Conservation (phyloP, 2,329 filamentous ascomycete genomes). For the Botrytis cinerea region DNA sequence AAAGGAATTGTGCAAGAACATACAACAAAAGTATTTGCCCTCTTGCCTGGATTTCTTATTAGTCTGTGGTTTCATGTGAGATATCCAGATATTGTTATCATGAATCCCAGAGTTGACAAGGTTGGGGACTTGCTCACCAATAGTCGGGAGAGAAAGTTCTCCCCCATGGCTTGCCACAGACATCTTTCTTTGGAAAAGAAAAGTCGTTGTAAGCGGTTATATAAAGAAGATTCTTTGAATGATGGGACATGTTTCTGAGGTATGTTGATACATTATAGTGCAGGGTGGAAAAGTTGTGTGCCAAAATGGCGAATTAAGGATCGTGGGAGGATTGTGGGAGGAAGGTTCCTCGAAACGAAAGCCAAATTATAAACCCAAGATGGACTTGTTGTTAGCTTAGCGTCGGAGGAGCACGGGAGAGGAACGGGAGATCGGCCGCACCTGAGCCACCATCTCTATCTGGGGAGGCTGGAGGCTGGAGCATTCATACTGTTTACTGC, state of each 20-base stretch:
- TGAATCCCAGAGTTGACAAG: neutral
- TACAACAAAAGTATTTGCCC: neutral
- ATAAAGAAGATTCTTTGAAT: neutral
- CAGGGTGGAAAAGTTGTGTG: neutral
- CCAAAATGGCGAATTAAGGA: too few species aligned
- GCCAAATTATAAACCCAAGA: neutral
- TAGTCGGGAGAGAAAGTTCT: neutral
- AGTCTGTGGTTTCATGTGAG: neutral
- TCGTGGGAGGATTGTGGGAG: neutral
- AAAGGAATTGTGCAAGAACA: neutral
- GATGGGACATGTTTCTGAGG: slow-evolving; percentile 5
- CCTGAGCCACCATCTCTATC: neutral
- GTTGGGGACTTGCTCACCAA: neutral
- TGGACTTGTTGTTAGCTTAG: neutral
- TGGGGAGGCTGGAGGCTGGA: too few species aligned
- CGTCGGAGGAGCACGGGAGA: neutral
- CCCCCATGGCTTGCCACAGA: neutral
- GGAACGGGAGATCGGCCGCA: neutral
- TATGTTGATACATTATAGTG: neutral
- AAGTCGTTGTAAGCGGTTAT: slow-evolving; percentile 6
- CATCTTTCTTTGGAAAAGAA: neutral
- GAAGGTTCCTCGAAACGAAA: neutral
- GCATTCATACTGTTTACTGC: neutral
- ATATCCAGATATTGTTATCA: too few species aligned
- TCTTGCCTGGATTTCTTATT: neutral